Conservation (phyloP, 768 basidiomycete species). For the Favolaschia claudopus region DNA sequence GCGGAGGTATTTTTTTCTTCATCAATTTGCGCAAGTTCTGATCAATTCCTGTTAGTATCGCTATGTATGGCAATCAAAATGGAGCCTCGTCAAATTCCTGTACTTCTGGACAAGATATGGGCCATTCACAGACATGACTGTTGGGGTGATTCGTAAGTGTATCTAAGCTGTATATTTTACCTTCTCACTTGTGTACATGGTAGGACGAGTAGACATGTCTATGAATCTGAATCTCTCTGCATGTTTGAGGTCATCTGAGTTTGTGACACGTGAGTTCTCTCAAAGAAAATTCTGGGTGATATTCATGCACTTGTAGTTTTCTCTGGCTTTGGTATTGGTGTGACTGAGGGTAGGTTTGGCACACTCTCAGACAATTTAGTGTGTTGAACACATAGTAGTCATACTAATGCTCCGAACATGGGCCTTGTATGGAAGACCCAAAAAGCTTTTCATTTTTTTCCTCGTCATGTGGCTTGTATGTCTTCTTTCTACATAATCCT, state of each 20-base stretch:
- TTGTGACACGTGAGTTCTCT: neutral
- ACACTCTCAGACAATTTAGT: neutral
- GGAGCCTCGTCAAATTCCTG: conserved; percentile 31
- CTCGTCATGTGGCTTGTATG: neutral
- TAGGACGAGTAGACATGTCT: neutral
- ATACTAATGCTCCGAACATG: conserved; percentile 18
- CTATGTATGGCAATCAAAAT: conserved; percentile 31
- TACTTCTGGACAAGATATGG: conserved; percentile 38
- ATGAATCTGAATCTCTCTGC: neutral
- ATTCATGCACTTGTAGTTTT: neutral
- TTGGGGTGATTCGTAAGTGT: conserved; percentile 29
- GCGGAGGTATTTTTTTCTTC: neutral
- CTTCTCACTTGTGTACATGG: too few species aligned
- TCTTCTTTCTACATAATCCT: neutral
- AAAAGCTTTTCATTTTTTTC: conserved; percentile 6
- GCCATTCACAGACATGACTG: conserved; percentile 29
- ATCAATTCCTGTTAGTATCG: neutral
- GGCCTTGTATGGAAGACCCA: conserved; percentile 8
- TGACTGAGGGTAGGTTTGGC: neutral
- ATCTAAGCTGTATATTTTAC: too few species aligned
- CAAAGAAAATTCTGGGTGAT: neutral
- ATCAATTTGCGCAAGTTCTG: neutral
- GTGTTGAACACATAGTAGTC: neutral
- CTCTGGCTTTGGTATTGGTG: neutral
- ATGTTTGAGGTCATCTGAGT: neutral